Conservation (phyloP, 176 grass and related monocot genomes). For the Aegilops bicornis region DNA sequence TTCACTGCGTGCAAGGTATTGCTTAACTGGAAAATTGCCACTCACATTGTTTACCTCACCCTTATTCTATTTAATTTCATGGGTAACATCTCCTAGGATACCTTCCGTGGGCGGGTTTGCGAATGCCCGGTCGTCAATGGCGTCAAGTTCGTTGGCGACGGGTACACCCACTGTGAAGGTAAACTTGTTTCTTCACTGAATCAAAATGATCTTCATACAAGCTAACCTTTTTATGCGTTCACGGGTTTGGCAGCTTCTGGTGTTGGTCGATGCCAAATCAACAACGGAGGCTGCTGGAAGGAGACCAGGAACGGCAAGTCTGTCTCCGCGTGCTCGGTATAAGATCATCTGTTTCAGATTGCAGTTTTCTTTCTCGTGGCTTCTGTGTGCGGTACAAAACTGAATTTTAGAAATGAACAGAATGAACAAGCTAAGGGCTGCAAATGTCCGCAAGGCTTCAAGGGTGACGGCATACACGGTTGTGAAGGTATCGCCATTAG, state of each 20-base stretch:
- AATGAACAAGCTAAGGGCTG: constrained; percentile 68
- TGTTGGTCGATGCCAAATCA: constrained; percentile 70
- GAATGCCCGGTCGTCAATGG: constrained; percentile 73
- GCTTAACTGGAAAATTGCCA: not conserved
- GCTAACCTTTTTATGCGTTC: not conserved
- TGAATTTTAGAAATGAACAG: constrained; percentile 33
- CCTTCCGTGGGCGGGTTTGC: constrained; percentile 86
- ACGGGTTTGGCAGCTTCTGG: constrained; percentile 59
- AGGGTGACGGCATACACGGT: constrained; percentile 61
- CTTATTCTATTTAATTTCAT: not conserved
- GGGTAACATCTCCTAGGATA: constrained; percentile 48
- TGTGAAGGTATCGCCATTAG: constrained; percentile 55
- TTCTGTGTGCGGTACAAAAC: not conserved
- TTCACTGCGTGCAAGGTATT: constrained; percentile 84
- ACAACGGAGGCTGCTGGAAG: constrained; percentile 93
- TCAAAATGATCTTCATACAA: not conserved
- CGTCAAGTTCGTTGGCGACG: constrained; percentile 82
- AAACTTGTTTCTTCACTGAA: not conserved
- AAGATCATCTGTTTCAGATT: constrained; percentile 37
- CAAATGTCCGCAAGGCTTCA: constrained; percentile 77
- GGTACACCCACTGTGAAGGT: constrained; percentile 86
- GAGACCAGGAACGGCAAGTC: constrained; percentile 58
- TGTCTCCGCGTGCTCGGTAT: constrained; percentile 82
- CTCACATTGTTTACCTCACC: not conserved
- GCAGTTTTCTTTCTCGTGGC: not conserved